Evolutionary conservation across 768 basidiomycete genomes (phyloP), one percentile per base, ranked within the genome.

Genomic region (Amanita subjunquillea): DNA sequence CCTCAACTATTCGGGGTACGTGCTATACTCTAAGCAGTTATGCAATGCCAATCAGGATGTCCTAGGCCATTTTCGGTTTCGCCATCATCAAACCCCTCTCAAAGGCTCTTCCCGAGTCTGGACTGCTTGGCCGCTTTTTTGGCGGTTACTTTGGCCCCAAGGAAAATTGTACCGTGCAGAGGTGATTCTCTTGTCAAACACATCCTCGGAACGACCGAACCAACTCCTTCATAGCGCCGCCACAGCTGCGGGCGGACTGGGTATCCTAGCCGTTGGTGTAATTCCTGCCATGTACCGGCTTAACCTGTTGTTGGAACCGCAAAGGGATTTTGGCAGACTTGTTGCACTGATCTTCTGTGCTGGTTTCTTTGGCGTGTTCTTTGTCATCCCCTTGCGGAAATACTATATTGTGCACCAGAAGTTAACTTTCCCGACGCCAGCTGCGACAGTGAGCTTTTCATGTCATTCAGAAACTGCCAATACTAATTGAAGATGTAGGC

Each of bases 341-440:
- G 77, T 82, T 55, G 74, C 78, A 1, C 69, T 83, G 38, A 77
- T 77, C 7, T 63, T 72, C 10, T 75, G 72, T 55, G 71, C 75
- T 45, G 76, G 75, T 37, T 79, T 82, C 69, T 82, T 79, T 56
- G 80, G 79, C 43, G 74, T 82, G 7, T 80, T 83, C 64, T 85
- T 85, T 69, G 79, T 79, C 51, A 78, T 83, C 52, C 81, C 82
- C 1, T 65, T 82, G 34, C 73, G 79, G 51, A 76, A 75, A 56
- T 79, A 79, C 63, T 83, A 78, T 65, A 80, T 84, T 56, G 67
- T 83, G 48, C 72, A 77, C 58, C 78, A 80, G 62, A 81, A 80
- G 62, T 64, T 82, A 13, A 77, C 77, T 13, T 83, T 83, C 69
- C 81, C 80, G 0, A 81, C 81, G 0, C 79, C 78, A 27, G 77